phyloP scores from a whole-genome alignment of 2,329 filamentous ascomycete species.

The Aspergillus pseudonomiae region DNA sequence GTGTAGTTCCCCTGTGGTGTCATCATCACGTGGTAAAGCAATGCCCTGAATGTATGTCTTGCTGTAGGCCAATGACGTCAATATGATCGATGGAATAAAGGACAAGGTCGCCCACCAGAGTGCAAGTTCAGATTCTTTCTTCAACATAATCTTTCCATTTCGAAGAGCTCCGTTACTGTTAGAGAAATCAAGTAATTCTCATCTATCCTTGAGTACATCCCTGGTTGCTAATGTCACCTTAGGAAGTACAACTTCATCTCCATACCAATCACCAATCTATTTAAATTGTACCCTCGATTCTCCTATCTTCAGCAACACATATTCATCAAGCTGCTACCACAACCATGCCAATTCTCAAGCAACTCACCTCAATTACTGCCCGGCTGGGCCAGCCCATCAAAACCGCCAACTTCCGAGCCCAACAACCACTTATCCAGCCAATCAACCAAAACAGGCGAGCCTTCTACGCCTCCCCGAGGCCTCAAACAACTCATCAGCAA shows the following conservation, averaged over 20 bases:
- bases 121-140: background rate
- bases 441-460: background rate
- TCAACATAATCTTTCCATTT: background rate
- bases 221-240: background rate
- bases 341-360: conserved; percentile 12
- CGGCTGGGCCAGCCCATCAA: conserved; percentile 8
- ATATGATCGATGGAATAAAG: conserved; percentile 21
- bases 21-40: conserved; percentile 2
- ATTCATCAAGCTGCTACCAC: conserved; percentile 7
- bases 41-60: background rate
- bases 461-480: conserved; percentile 4
- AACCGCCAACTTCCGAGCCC: conserved; percentile 2
- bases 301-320: background rate
- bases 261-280: background rate
- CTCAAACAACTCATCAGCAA: conserved; percentile 11
- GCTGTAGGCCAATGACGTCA: conserved; percentile 27
- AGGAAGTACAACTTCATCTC: background rate
- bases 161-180: background rate
- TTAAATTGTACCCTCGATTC: background rate
- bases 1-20: background rate
- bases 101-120: background rate
- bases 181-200: background rate
- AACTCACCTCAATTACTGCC: conserved; percentile 9
- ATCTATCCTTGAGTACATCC: background rate
- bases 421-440: conserved; percentile 2